Percentiles rank a stretch among this genome's conserved stretches.
Evolutionary conservation across 176 grass and related monocot species (phyloP).

Genomic region (Eremochloa ophiuroides): DNA sequence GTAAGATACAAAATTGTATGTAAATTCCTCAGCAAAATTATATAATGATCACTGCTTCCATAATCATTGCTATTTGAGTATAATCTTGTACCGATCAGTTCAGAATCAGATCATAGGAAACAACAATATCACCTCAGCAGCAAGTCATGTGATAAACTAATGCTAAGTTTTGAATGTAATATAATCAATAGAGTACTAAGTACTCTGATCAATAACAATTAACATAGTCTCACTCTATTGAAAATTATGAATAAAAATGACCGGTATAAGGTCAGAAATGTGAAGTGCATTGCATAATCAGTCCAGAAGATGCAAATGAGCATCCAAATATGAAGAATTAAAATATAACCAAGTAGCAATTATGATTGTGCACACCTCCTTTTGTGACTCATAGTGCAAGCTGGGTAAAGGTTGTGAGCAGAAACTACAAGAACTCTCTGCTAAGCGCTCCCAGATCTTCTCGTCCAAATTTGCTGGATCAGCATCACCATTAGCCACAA

Average conservation of each 20-base stretch:
- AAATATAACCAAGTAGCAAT: background rate
- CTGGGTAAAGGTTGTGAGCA: constrained; percentile 66
- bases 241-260: background rate
- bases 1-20: background rate
- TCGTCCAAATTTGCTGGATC: constrained; percentile 57
- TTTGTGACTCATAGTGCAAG: constrained; percentile 76
- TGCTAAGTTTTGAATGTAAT: constrained; percentile 1
- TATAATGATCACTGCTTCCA: background rate
- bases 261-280: background rate
- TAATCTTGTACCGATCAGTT: background rate
- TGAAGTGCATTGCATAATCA: constrained; percentile 4
- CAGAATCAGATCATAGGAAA: background rate
- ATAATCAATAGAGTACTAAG: constrained; percentile 15
- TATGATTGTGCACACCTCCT: constrained; percentile 58
- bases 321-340: background rate
- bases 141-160: background rate
- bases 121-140: background rate
- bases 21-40: background rate
- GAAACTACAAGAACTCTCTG: constrained; percentile 59
- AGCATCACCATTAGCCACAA: constrained; percentile 34
- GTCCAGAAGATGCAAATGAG: background rate
- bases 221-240: constrained; percentile 10
- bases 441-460: constrained; percentile 60
- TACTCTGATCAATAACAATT: background rate
- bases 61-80: background rate